A percentile compares a stretch with the other conserved stretches of the same genome.
phyloP scores from a whole-genome alignment of 768 basidiomycete genomes.

The Pisolithus orientalis region DNA sequence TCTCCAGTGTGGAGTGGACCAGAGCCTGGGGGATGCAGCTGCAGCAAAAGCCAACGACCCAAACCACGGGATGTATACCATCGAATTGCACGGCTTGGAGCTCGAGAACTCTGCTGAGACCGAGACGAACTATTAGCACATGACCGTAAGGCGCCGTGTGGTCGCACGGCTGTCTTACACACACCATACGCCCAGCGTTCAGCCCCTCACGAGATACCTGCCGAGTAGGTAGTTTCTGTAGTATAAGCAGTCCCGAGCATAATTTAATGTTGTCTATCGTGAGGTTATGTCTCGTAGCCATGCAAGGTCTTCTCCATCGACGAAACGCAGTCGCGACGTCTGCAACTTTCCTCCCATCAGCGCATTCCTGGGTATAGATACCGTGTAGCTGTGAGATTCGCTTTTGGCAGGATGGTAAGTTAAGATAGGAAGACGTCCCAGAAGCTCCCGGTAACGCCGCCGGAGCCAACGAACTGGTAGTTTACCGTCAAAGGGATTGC shows the following conservation, averaged over 20 bases:
- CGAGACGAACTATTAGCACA: constrained; percentile 12
- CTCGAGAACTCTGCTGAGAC: constrained; percentile 41
- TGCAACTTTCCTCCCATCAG: constrained; percentile 14
- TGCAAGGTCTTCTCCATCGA: constrained; percentile 25
- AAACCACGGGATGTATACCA: constrained; percentile 82
- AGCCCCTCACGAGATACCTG: neutral
- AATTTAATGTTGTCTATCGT: neutral
- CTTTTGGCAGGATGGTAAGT: constrained; percentile 21
- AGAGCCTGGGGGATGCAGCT: constrained; percentile 43
- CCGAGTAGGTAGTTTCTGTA: neutral
- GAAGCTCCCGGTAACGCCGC: constrained; percentile 53
- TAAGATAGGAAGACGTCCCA: constrained; percentile 55
- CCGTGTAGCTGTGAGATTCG: constrained; percentile 16
- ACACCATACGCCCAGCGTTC: too few species aligned
- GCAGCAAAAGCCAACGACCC: constrained; percentile 52
- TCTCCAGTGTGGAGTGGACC: constrained; percentile 82
- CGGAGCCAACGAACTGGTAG: constrained; percentile 30
- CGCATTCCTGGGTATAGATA: constrained; percentile 29
- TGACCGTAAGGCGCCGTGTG: too few species aligned
- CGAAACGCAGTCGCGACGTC: constrained; percentile 14
- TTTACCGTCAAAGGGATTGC: constrained; percentile 13
- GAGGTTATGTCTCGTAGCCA: constrained; percentile 25
- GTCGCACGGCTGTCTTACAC: too few species aligned
- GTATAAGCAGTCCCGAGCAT: neutral
- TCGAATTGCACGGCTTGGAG: constrained; percentile 82